Conservation (phyloP, 192 early-diverging fungal genomes). For the Backusella westeae region DNA sequence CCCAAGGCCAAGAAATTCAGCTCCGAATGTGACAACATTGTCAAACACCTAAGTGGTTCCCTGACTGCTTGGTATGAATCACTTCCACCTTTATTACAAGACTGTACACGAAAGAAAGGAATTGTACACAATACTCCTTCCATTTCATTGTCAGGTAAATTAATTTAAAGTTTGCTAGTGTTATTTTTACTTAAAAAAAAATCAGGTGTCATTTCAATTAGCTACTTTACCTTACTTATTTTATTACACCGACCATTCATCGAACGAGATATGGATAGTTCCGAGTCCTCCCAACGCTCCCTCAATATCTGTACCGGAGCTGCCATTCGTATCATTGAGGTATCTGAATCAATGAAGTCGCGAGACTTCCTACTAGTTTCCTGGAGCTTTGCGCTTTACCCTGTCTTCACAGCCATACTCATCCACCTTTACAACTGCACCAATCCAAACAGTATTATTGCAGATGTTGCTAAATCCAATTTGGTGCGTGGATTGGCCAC, state of each 20-base stretch:
- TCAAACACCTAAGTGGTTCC: constrained; percentile 20
- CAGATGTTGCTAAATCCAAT: constrained; percentile 15
- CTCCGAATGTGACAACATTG: constrained; percentile 27
- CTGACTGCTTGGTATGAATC: constrained; percentile 25
- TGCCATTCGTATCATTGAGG: constrained; percentile 24
- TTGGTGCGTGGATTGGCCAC: constrained; percentile 7
- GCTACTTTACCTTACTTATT: constrained; percentile 48
- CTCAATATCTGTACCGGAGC: constrained; percentile 34
- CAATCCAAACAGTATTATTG: background rate
- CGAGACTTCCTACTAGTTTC: constrained; percentile 26
- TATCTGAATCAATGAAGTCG: constrained; percentile 33
- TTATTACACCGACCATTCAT: constrained; percentile 55
- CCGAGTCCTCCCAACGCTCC: constrained; percentile 23
- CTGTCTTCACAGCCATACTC: constrained; percentile 15
- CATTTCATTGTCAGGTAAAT: constrained; percentile 23
- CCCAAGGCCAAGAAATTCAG: constrained; percentile 29
- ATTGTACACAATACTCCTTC: constrained; percentile 4
- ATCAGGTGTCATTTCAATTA: constrained; percentile 34
- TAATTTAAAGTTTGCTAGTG: too few species aligned
- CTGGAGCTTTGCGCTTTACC: constrained; percentile 25
- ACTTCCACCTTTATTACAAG: constrained; percentile 20
- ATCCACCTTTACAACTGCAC: constrained; percentile 21
- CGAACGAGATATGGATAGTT: constrained; percentile 16
- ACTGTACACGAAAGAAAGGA: background rate
- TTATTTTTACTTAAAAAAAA: background rate